Percentiles rank a stretch among this genome's conserved stretches.
Evolutionary conservation across 2,329 filamentous ascomycete species (phyloP).

Genomic region (Colletotrichum horii): DNA sequence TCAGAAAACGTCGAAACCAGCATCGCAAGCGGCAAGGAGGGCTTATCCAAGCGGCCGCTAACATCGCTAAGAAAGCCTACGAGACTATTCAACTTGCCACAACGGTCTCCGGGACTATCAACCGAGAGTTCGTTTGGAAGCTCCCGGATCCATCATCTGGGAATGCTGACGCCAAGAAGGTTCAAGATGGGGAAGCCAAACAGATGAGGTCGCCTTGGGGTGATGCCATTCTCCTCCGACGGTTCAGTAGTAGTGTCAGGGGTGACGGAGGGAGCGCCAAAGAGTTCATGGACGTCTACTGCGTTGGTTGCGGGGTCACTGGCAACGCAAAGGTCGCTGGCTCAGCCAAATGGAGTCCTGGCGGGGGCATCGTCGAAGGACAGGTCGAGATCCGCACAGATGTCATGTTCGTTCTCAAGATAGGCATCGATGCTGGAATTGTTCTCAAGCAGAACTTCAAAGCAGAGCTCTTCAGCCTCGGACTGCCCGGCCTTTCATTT

Average conservation of each 20-base stretch:
- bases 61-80: background rate
- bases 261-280: background rate
- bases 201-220: slow-evolving; percentile 32
- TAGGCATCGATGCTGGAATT: slow-evolving; percentile 34
- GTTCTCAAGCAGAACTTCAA: slow-evolving; percentile 24
- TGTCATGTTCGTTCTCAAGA: slow-evolving; percentile 29
- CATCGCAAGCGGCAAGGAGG: background rate
- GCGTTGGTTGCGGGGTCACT: slow-evolving; percentile 33
- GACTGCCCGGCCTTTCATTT: slow-evolving; percentile 28
- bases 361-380: slow-evolving; percentile 29
- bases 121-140: slow-evolving; percentile 23
- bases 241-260: slow-evolving; percentile 23
- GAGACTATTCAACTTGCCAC: background rate
- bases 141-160: slow-evolving; percentile 22
- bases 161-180: slow-evolving; percentile 7
- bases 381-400: slow-evolving; percentile 27
- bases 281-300: slow-evolving; percentile 32
- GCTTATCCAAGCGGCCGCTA: background rate
- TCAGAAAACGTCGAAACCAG: background rate
- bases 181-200: slow-evolving; percentile 24
- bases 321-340: slow-evolving; percentile 29
- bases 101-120: slow-evolving; percentile 18
- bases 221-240: slow-evolving; percentile 30
- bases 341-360: slow-evolving; percentile 20
- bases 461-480: slow-evolving; percentile 26